Base-by-base conservation (phyloP, 2,329 filamentous ascomycete species). In the Penicillium sp. region DNA sequence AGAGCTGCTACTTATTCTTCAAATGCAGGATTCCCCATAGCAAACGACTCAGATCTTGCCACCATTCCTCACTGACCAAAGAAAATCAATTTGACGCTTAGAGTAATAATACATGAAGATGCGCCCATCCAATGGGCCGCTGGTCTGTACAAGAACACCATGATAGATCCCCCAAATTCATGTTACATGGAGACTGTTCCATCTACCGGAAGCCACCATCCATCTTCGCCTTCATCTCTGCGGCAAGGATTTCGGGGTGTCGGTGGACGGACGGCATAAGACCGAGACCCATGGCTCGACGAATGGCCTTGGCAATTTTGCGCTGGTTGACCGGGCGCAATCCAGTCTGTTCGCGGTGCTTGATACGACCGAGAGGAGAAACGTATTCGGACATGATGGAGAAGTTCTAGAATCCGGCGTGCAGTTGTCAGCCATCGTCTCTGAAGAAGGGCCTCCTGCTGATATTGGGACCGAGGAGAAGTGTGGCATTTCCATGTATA, bases 301-400 rank as follows among this genome's bases (percentile, higher is more conserved):
- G 83, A 69, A 99, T 90, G 54, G 96, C 94, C 82, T 96, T 97
- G 62, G 94, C 90, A 73, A 99, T 87, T 79, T 89, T 92, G 66
- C 95, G 85, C 81, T 99, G 95, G 81, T 98, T 98, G 65, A 91
- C 89, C 2, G 90, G 90, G 58, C 91, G 85, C 61, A 99, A 81
- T 14, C 91, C 92, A 0, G 93, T 98, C 24, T 88, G 81, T 6
- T 76, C 83, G n/a, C 85, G 82, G 73, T 89, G 87, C 78, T 87
- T 90, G 75, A 99, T 97, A 60, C 92, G 87, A 52, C 94, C 95
- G 79, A 91, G 90, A 11, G 88, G 78, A 0, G 90, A 92, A 70
- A 95, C 89, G 75, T 90, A 97, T 75, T 97, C 92, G 35, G 90
- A 90, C 77, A 98, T 89, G 61, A 99, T 86, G 39, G 90, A 87